Conservation (phyloP, 441 rosid genomes). For the Euphorbia corollata region DNA sequence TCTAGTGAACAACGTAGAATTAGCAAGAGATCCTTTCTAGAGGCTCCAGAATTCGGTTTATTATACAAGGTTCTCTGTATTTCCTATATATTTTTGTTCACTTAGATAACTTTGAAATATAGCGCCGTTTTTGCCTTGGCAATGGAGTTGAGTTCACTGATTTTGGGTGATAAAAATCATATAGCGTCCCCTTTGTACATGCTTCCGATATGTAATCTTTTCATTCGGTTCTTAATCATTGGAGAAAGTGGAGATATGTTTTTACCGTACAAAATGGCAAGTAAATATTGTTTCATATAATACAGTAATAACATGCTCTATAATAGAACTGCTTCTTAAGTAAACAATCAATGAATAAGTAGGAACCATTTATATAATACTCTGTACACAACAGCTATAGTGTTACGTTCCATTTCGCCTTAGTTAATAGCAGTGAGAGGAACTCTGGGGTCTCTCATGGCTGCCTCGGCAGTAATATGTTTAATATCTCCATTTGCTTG, state of each 20-base stretch:
- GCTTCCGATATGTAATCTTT: background rate
- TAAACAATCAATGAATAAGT: slow-evolving; percentile 28
- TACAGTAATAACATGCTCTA: background rate
- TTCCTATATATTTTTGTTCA: background rate
- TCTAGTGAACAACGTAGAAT: slow-evolving; percentile 28
- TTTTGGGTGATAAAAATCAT: background rate
- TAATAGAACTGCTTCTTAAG: background rate
- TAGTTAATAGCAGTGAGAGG: slow-evolving; percentile 88
- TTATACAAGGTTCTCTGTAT: slow-evolving; percentile 20
- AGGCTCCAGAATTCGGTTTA: slow-evolving; percentile 15
- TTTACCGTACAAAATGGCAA: too few relatives aligned
- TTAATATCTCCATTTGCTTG: slow-evolving; percentile 71
- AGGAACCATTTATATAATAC: slow-evolving; percentile 1
- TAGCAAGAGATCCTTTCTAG: slow-evolving; percentile 25
- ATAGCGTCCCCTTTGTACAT: background rate
- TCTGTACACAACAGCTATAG: slow-evolving; percentile 26
- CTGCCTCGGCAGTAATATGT: slow-evolving; percentile 35
- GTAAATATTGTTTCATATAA: background rate
- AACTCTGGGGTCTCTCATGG: slow-evolving; percentile 63
- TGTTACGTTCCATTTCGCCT: slow-evolving; percentile 13
- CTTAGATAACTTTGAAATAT: slow-evolving; percentile 24
- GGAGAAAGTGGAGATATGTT: too few relatives aligned
- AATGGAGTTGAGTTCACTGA: slow-evolving; percentile 7
- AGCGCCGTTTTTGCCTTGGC: slow-evolving; percentile 17
- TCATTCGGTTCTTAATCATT: too few relatives aligned